Conservation (phyloP, 2,329 filamentous ascomycete species). For the Pseudogymnoascus sp. region DNA sequence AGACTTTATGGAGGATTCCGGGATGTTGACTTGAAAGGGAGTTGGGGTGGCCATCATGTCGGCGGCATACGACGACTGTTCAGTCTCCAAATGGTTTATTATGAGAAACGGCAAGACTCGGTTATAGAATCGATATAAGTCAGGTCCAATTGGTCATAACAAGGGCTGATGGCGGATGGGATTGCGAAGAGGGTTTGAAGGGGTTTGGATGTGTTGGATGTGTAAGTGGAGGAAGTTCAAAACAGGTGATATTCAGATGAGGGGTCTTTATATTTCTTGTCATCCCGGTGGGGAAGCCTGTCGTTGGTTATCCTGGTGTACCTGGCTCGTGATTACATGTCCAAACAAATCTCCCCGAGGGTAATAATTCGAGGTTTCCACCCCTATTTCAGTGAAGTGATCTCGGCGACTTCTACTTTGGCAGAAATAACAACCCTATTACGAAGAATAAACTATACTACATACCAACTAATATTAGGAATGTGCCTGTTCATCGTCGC, state of each 20-base stretch:
- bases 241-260: background rate
- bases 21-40: constrained; percentile 9
- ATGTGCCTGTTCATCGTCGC: background rate
- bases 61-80: too few species aligned
- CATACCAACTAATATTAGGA: background rate
- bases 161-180: too few species aligned
- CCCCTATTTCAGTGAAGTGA: background rate
- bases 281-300: background rate
- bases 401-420: background rate
- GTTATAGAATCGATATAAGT: background rate
- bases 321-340: background rate
- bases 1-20: constrained; percentile 8
- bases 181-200: background rate
- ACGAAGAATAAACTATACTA: background rate
- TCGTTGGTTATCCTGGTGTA: background rate
- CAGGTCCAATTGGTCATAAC: background rate
- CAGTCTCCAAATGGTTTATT: background rate
- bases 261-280: background rate
- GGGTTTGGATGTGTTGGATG: background rate
- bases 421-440: background rate
- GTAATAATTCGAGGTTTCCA: background rate
- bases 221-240: background rate
- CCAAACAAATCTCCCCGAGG: background rate
- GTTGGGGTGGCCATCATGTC: background rate
- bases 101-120: background rate